phyloP scores from a whole-genome alignment of 768 basidiomycete species.

The Boletales sp. region DNA sequence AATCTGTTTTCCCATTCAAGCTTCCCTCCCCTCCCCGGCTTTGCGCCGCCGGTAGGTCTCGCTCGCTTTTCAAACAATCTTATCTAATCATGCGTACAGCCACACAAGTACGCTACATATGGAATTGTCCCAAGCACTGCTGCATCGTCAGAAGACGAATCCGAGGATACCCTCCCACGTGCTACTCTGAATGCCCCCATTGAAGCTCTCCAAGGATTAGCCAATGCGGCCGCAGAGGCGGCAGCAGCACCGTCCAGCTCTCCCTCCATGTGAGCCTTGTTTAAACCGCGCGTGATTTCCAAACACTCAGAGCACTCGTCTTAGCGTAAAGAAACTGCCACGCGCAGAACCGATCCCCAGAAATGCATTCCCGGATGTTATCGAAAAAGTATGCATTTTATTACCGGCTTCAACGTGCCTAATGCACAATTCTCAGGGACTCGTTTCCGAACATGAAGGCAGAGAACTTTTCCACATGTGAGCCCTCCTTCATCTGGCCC shows the following conservation, averaged over 20 bases:
- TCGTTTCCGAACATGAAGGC: slow-evolving; percentile 83
- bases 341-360: slow-evolving; percentile 78
- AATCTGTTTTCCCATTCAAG: slow-evolving; percentile 33
- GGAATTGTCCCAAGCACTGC: slow-evolving; percentile 83
- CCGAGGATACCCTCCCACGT: slow-evolving; percentile 83
- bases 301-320: background rate
- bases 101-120: slow-evolving; percentile 88
- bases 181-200: slow-evolving; percentile 87
- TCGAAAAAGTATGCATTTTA: slow-evolving; percentile 62
- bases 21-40: slow-evolving; percentile 89
- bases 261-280: slow-evolving; percentile 47
- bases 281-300: background rate
- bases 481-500: slow-evolving; percentile 27
- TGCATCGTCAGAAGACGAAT: slow-evolving; percentile 87
- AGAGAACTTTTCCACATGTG: slow-evolving; percentile 90
- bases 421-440: slow-evolving; percentile 47
- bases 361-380: slow-evolving; percentile 85
- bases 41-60: slow-evolving; percentile 76
- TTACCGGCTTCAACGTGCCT: background rate
- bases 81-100: slow-evolving; percentile 40
- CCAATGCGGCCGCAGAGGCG: slow-evolving; percentile 93
- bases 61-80: slow-evolving; percentile 6
- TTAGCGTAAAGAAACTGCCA: slow-evolving; percentile 73
- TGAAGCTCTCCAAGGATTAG: slow-evolving; percentile 89
- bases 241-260: slow-evolving; percentile 72